phyloP scores from a whole-genome alignment of 1,139 yeast species.

The Pichia sp. region DNA sequence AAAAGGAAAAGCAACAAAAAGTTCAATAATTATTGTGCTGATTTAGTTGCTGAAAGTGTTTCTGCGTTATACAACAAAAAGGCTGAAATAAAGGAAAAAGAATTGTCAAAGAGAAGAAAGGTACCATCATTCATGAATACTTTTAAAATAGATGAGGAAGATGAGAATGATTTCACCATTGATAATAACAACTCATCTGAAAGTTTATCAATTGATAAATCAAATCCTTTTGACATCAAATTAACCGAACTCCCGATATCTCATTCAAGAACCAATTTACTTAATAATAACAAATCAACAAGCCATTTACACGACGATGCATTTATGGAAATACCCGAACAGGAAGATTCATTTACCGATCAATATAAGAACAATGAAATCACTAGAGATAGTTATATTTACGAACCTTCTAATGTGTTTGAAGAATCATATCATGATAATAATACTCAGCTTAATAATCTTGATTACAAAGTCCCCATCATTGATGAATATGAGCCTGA shows the following conservation, averaged over 20 bases:
- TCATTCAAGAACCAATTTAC: constrained; percentile 8
- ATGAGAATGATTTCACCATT: neutral
- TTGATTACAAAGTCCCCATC: neutral
- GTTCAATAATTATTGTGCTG: constrained; percentile 21
- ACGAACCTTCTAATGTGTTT: constrained; percentile 9
- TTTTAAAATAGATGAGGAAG: neutral
- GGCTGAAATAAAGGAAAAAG: constrained; percentile 15
- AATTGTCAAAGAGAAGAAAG: constrained; percentile 15
- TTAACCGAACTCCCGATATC: constrained; percentile 6
- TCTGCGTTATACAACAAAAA: constrained; percentile 22
- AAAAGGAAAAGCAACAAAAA: constrained; percentile 7
- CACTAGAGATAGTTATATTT: constrained; percentile 3
- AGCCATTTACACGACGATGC: neutral
- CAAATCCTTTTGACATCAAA: constrained; percentile 3
- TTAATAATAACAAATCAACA: neutral
- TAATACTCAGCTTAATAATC: neutral
- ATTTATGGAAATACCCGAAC: neutral
- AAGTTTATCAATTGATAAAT: constrained; percentile 4
- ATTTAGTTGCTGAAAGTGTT: constrained; percentile 24
- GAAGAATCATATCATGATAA: constrained; percentile 7
- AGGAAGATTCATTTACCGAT: neutral
- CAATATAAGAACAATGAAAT: neutral
- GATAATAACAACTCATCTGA: neutral
- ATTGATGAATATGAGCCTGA: neutral
- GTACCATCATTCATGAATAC: constrained; percentile 16